Conservation (phyloP, 345 rosid species). For the Gossypium rotundifolium region DNA sequence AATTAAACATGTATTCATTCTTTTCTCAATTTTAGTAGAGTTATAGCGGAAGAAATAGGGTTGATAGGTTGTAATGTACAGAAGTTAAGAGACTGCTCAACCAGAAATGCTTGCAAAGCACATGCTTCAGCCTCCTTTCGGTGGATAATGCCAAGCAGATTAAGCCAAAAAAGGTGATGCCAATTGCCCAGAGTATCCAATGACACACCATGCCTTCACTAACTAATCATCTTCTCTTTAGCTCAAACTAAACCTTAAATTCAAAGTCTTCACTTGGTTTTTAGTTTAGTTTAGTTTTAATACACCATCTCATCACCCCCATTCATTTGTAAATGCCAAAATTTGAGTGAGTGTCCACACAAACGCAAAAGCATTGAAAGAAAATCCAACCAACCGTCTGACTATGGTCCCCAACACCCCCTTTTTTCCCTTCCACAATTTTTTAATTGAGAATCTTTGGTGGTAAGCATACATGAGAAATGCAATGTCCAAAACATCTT, state of each 20-base stretch:
- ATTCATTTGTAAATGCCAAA: neutral
- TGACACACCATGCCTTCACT: neutral
- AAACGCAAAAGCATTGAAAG: constrained; percentile 23
- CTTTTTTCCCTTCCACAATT: neutral
- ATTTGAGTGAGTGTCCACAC: constrained; percentile 4
- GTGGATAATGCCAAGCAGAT: constrained; percentile 6
- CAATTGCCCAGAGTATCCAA: constrained; percentile 4
- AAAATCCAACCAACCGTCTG: constrained; percentile 50
- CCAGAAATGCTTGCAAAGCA: constrained; percentile 10
- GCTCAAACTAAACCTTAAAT: neutral
- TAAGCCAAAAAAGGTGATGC: neutral
- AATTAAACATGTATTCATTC: no score
- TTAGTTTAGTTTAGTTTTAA: neutral
- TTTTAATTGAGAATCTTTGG: constrained; percentile 29
- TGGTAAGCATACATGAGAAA: constrained; percentile 6
- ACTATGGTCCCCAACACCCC: constrained; percentile 37
- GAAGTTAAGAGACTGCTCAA: constrained; percentile 13
- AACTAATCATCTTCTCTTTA: neutral
- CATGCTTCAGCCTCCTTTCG: constrained; percentile 11
- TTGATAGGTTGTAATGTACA: constrained; percentile 13
- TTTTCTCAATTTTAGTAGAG: neutral
- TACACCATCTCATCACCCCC: neutral
- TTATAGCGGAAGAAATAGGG: constrained; percentile 1
- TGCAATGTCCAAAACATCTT: constrained; percentile 27
- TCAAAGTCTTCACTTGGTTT: neutral